Conservation (phyloP, 164 flowering plant genomes). For the Stephania cephalantha region DNA sequence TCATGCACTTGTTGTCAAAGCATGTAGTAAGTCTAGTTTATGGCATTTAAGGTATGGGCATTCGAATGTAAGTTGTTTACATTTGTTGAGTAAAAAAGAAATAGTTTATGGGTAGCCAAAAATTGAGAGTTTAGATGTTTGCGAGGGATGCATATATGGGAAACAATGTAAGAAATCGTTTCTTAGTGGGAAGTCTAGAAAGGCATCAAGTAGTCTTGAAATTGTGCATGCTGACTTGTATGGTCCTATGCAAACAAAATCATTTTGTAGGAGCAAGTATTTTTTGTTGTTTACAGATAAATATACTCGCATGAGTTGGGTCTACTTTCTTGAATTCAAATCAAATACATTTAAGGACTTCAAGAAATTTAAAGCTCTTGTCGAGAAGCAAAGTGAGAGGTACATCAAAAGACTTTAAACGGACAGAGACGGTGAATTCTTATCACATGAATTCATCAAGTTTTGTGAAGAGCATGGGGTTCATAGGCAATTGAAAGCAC, state of each 20-base stretch:
- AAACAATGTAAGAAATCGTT: conserved; percentile 1
- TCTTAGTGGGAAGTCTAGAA: conserved; percentile 3
- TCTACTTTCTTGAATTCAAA: background rate
- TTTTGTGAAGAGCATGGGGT: background rate
- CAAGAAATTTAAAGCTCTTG: background rate
- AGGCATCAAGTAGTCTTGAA: background rate
- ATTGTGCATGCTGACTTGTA: background rate
- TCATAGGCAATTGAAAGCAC: background rate
- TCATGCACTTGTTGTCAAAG: conserved; percentile 1
- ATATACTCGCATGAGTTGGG: conserved; percentile 1
- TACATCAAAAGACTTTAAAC: no score
- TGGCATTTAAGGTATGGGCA: no score
- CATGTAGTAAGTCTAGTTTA: background rate
- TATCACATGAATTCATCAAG: background rate
- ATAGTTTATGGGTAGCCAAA: conserved; percentile 1
- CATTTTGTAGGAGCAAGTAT: background rate
- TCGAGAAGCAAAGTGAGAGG: no score
- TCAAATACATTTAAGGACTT: no score
- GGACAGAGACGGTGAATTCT: background rate
- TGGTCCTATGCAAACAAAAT: background rate
- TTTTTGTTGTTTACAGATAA: background rate
- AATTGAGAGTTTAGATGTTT: background rate
- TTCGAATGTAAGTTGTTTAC: background rate
- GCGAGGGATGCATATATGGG: conserved; percentile 4
- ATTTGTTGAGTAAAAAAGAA: background rate